These are phyloP conservation scores for Termitomyces sp. DNA, from an alignment of 768 basidiomycete genomes.

Conservation along the genomic window DNA sequence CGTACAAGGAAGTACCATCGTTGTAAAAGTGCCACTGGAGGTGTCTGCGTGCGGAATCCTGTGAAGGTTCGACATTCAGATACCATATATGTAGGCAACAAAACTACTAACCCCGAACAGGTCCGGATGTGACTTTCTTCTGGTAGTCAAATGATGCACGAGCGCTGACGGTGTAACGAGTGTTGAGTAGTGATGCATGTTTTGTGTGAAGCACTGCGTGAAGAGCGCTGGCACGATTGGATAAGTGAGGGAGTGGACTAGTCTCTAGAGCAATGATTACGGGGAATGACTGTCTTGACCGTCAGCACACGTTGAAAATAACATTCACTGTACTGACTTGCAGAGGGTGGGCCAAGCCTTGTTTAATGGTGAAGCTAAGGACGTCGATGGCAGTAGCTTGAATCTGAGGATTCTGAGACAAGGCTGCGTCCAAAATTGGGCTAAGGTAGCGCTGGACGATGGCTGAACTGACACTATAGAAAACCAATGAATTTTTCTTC, in stretches of 20 bases:
- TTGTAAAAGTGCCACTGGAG: constrained; percentile 74
- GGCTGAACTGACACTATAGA: constrained; percentile 82
- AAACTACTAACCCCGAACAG: constrained; percentile 50
- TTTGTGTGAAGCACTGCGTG: constrained; percentile 85
- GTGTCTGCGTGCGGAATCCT: constrained; percentile 68
- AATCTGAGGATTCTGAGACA: constrained; percentile 67
- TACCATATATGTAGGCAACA: background rate
- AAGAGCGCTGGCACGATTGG: constrained; percentile 74
- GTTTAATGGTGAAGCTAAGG: constrained; percentile 88
- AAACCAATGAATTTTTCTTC: background rate
- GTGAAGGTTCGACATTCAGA: constrained; percentile 5
- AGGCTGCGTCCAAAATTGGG: constrained; percentile 77
- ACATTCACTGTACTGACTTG: constrained; percentile 48
- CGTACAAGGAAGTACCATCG: constrained; percentile 90
- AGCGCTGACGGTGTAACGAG: constrained; percentile 80
- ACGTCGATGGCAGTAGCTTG: constrained; percentile 89
- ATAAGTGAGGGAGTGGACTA: constrained; percentile 55
- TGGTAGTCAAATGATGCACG: constrained; percentile 84
- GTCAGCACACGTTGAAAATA: background rate
- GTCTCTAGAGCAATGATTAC: constrained; percentile 94
- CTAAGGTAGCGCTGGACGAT: constrained; percentile 90
- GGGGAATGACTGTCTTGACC: constrained; percentile 69
- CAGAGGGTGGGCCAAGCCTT: constrained; percentile 93
- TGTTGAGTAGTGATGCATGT: constrained; percentile 86
- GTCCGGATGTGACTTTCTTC: constrained; percentile 45